Conservation (phyloP, 129 eudicot species). For the Cynara cardunculus region DNA sequence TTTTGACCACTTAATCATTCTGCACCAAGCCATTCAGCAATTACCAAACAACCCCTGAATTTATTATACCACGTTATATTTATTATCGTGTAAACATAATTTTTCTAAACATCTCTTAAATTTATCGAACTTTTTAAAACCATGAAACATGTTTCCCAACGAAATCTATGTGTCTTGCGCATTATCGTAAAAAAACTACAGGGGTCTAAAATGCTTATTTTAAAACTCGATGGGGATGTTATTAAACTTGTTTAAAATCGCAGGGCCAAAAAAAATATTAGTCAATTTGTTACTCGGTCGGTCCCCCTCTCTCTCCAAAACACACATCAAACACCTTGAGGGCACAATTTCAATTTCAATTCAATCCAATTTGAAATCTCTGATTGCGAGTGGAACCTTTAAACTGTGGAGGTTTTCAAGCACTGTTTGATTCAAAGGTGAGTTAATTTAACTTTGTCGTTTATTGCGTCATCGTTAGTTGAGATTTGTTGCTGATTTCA, state of each 20-base stretch:
- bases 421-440: constrained; percentile 21
- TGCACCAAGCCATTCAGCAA: no score
- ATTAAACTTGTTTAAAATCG: background rate
- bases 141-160: background rate
- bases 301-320: background rate
- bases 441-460: background rate
- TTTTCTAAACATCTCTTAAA: no score
- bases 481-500: constrained; percentile 4
- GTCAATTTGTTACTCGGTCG: background rate
- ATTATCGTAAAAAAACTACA: background rate
- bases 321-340: background rate
- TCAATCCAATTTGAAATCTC: background rate
- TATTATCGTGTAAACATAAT: no score
- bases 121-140: background rate
- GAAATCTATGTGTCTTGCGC: background rate
- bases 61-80: no score
- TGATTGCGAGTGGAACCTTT: constrained; percentile 11
- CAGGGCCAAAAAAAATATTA: background rate
- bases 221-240: background rate
- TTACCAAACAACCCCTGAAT: no score
- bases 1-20: no score
- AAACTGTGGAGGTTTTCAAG: constrained; percentile 8
- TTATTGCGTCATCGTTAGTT: background rate
- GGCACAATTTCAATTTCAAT: background rate
- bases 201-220: background rate